phyloP scores from a whole-genome alignment of 2,329 filamentous ascomycete genomes.

The Aspergillus sojae region DNA sequence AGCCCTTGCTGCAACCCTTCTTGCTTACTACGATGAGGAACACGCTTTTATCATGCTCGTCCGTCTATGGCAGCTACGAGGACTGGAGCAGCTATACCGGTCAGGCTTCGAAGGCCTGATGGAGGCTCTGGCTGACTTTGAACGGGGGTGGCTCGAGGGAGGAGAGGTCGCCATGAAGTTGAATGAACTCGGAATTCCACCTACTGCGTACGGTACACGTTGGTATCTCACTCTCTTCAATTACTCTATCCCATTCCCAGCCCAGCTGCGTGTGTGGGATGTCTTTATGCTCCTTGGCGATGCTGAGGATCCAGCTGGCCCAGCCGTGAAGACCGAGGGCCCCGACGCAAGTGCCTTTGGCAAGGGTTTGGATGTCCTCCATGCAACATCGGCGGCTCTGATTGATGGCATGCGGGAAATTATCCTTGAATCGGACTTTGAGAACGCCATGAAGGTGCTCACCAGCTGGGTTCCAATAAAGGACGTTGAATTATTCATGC shows the following conservation, averaged over 20 bases:
- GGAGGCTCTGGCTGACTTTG: conserved; percentile 81
- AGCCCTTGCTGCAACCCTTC: conserved; percentile 82
- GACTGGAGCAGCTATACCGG: conserved; percentile 80
- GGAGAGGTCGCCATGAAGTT: conserved; percentile 80
- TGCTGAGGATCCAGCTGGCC: conserved; percentile 49
- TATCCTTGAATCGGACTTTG: conserved; percentile 89
- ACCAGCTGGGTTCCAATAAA: conserved; percentile 93
- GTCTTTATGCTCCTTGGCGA: conserved; percentile 94
- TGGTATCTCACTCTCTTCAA: conserved; percentile 99
- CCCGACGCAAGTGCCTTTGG: conserved; percentile 48
- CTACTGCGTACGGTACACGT: conserved; percentile 90
- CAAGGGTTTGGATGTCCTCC: conserved; percentile 79
- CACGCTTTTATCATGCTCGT: conserved; percentile 93
- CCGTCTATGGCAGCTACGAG: conserved; percentile 87
- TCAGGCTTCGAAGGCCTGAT: conserved; percentile 85
- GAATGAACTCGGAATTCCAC: conserved; percentile 75
- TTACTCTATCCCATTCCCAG: conserved; percentile 89
- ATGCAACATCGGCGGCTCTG: conserved; percentile 85
- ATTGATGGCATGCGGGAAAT: conserved; percentile 89
- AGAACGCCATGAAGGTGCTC: conserved; percentile 95
- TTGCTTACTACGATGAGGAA: conserved; percentile 97
- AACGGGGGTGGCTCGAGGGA: conserved; percentile 75
- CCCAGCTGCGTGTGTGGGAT: conserved; percentile 95
- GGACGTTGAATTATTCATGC: conserved; percentile 92
- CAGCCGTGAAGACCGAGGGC: conserved; percentile 24